phyloP scores from a whole-genome alignment of 768 basidiomycete genomes.

The Termitomyces sp. region DNA sequence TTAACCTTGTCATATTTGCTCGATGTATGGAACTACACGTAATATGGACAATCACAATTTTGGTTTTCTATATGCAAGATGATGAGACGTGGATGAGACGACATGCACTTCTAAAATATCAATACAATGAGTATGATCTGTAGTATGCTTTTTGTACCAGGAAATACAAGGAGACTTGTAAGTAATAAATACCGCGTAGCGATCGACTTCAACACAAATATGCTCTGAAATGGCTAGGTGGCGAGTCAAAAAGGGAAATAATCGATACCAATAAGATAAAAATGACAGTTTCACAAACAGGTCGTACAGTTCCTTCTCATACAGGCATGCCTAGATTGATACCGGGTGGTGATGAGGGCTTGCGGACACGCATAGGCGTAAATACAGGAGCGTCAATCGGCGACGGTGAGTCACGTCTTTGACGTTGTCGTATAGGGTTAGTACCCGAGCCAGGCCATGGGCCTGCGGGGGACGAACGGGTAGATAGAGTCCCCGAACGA shows the following conservation, averaged over 20 bases:
- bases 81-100: too few relatives aligned
- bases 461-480: conserved; percentile 12
- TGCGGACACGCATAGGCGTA: not conserved
- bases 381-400: conserved; percentile 9
- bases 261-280: not conserved
- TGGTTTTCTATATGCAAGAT: not conserved
- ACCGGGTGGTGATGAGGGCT: not conserved
- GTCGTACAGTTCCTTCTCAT: not conserved
- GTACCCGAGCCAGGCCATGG: conserved; percentile 14
- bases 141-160: not conserved
- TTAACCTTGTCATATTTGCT: not conserved
- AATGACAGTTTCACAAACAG: not conserved
- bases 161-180: too few relatives aligned
- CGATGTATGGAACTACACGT: not conserved
- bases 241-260: not conserved
- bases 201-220: not conserved
- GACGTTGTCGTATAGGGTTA: not conserved
- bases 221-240: not conserved
- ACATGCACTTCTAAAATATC: too few relatives aligned
- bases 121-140: not conserved
- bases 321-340: not conserved
- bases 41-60: not conserved
- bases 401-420: conserved; percentile 2
- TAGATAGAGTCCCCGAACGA: conserved; percentile 4
- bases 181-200: not conserved